Conservation (phyloP, 768 basidiomycete species). For the Collybia sordida region DNA sequence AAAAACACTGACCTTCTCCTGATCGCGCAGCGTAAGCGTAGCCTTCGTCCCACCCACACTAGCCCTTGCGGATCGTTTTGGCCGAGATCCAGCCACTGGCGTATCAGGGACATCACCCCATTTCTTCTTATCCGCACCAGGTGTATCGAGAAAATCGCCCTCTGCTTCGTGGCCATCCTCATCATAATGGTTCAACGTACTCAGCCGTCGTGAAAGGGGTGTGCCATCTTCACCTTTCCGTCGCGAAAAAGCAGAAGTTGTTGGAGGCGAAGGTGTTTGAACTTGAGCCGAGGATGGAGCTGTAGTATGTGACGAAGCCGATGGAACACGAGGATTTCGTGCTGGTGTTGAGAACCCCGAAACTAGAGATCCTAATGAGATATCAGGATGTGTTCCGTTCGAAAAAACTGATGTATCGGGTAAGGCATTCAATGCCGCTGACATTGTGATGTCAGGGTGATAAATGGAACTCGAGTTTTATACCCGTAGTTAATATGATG, state of each 20-base stretch:
- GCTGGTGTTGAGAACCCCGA: constrained; percentile 56
- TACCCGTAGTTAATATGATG: too few species aligned
- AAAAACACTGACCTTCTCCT: constrained; percentile 77
- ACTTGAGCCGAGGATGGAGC: constrained; percentile 50
- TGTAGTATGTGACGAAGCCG: constrained; percentile 50
- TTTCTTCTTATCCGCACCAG: constrained; percentile 43
- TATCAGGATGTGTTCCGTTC: constrained; percentile 49
- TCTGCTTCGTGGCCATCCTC: constrained; percentile 32
- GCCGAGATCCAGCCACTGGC: constrained; percentile 41
- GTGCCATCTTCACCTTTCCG: constrained; percentile 40
- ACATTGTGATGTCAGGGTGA: constrained; percentile 28
- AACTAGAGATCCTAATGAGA: constrained; percentile 57
- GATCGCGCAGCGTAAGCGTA: constrained; percentile 85
- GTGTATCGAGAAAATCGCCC: constrained; percentile 53
- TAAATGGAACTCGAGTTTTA: not conserved
- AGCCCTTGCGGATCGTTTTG: constrained; percentile 39
- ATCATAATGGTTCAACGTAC: constrained; percentile 28
- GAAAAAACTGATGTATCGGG: constrained; percentile 44
- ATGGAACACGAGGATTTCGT: constrained; percentile 42
- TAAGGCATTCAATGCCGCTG: constrained; percentile 36
- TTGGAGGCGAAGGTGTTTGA: constrained; percentile 50
- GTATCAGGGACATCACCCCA: constrained; percentile 49
- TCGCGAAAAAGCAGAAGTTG: constrained; percentile 26
- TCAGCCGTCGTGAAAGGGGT: constrained; percentile 37
- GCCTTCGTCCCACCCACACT: constrained; percentile 38